Percentiles rank a stretch among this genome's conserved stretches.
Conservation (phyloP, 2,329 filamentous ascomycete genomes). For the Rhexocercosporidium sp. region DNA sequence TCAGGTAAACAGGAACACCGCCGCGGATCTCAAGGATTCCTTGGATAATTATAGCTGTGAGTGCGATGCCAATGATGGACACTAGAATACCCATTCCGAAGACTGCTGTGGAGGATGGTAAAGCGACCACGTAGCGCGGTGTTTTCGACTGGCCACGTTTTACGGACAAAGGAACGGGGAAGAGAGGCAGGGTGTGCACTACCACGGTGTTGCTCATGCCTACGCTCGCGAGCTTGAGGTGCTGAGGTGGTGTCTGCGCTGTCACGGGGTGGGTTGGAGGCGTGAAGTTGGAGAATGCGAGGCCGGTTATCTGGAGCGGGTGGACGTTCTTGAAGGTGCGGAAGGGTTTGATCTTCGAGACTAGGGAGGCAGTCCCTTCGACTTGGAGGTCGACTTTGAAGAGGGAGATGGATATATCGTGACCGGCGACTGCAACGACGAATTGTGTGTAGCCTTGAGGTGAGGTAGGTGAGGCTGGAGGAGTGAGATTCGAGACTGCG, state of each 20-base stretch:
- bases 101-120: constrained; percentile 36
- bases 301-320: constrained; percentile 60
- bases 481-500: constrained; percentile 73
- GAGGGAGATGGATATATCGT: constrained; percentile 78
- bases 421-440: constrained; percentile 78
- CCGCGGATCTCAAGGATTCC: constrained; percentile 40
- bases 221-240: constrained; percentile 42
- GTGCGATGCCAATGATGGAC: constrained; percentile 32
- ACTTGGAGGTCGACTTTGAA: constrained; percentile 75
- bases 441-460: constrained; percentile 73
- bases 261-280: constrained; percentile 37
- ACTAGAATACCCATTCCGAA: constrained; percentile 32
- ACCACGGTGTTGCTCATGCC: constrained; percentile 43
- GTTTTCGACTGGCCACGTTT: constrained; percentile 38
- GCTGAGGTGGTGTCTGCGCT: constrained; percentile 37
- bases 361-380: constrained; percentile 52
- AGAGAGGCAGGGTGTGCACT: constrained; percentile 43
- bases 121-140: constrained; percentile 40
- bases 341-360: constrained; percentile 58
- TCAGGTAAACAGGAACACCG: constrained; percentile 31
- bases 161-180: constrained; percentile 39
- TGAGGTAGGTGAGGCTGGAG: constrained; percentile 54
- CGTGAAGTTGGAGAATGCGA: constrained; percentile 57
- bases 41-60: constrained; percentile 39
- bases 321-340: constrained; percentile 60